Evolutionary conservation across 768 basidiomycete genomes (phyloP), one percentile per base, ranked within the genome.

Genomic region (Hortiboletus flavorubellus): DNA sequence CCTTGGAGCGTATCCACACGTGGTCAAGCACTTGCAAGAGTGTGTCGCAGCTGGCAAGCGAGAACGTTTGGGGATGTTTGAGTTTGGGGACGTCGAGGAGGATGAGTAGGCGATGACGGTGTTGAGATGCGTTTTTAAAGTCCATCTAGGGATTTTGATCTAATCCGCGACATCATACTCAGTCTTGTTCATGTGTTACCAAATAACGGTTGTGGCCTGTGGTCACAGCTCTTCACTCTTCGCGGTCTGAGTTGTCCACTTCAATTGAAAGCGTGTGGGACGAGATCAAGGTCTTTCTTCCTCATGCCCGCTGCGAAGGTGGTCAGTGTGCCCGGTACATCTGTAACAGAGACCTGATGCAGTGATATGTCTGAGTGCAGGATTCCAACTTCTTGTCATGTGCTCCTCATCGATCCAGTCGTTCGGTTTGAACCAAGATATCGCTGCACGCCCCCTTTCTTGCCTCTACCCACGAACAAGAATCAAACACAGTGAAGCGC

Each of bases 31-130:
- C 64, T 70, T 96, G 40, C 83, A 84, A 68, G 78, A 77, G 18
- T 81, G 85, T 3, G 69, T 86, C 34, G 63, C 69, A 21, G 77
- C 77, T 18, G 93, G 93, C 11, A 93, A 92, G 72, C 77, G 80
- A 49, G 85, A 85, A 53, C 82, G 92, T 12, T 72, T 79, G 51
- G 91, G 92, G 35, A 91, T 92, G 82, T 94, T 90, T 65, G 92
- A 94, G 73, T 89, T 90, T 66, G 92, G 92, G n/a, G 91, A 93
- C 69, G 79, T 93, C 12, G 90, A 91, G 60, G 91, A 93, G 67
- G 91, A 93, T 53, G 87, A 92, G 55, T 69, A 65, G 55, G 47
- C 46, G 46, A 38, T 9, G 51, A 46, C 14, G 52, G 45, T 31
- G 50, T 35, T 29, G 54, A 54, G 59, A 61, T 59, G 31, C 57